Percentiles rank a stretch among this genome's conserved stretches.
These are phyloP conservation scores for Oryza nivara DNA, from an alignment of 176 grass and related monocot genomes.

Conservation along the genomic window DNA sequence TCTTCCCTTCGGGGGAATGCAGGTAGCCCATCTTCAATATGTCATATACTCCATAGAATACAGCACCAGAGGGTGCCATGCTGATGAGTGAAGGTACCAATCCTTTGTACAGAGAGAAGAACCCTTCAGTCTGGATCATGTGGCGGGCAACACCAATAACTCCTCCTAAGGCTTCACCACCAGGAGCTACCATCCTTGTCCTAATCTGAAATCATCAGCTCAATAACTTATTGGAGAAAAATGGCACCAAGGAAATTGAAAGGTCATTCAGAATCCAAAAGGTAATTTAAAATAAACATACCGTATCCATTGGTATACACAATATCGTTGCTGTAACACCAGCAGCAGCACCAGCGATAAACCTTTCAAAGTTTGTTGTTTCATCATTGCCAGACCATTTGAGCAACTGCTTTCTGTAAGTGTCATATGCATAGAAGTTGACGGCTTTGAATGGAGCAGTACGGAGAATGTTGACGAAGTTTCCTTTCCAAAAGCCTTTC, in stretches of 20 bases:
- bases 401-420: constrained; percentile 78
- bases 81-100: constrained; percentile 91
- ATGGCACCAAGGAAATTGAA: background rate
- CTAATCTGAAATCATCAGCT: constrained; percentile 76
- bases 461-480: constrained; percentile 95
- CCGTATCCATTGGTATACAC: constrained; percentile 97
- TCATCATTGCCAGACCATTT: constrained; percentile 92
- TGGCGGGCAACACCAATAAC: constrained; percentile 86
- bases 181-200: constrained; percentile 95
- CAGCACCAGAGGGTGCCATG: constrained; percentile 98
- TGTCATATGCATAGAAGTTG: constrained; percentile 97
- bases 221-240: constrained; percentile 9
- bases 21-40: constrained; percentile 93
- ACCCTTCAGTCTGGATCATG: constrained; percentile 90
- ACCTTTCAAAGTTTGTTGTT: constrained; percentile 93
- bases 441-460: constrained; percentile 97
- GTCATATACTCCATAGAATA: constrained; percentile 97
- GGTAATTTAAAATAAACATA: constrained; percentile 47
- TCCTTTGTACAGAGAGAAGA: constrained; percentile 96
- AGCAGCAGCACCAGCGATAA: constrained; percentile 85
- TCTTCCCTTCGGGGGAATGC: constrained; percentile 75
- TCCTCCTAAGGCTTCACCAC: constrained; percentile 90
- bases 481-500: constrained; percentile 98
- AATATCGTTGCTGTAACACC: constrained; percentile 85
- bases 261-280: background rate